Conservation (phyloP, 495 filamentous ascomycete genomes). For the Penicillium dipodomyicola region DNA sequence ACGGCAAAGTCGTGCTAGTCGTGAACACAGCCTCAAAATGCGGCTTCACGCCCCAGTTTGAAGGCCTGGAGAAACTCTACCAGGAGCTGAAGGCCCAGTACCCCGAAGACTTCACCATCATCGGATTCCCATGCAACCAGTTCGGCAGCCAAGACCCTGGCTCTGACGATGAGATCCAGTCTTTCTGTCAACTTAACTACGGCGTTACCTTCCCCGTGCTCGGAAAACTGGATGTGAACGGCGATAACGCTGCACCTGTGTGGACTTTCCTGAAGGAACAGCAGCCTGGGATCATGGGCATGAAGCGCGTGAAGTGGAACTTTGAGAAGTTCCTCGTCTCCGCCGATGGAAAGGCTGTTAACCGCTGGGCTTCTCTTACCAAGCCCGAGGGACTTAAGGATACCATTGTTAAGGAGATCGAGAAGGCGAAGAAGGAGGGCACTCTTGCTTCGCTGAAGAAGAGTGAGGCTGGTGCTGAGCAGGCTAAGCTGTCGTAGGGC, state of each 20-base stretch:
- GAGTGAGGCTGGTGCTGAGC: constrained; percentile 16
- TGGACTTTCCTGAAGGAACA: constrained; percentile 87
- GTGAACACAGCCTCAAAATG: constrained; percentile 99
- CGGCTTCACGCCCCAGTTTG: constrained; percentile 97
- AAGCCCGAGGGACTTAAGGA: constrained; percentile 80
- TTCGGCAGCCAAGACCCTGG: constrained; percentile 90
- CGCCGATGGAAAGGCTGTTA: constrained; percentile 78
- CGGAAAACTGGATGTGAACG: constrained; percentile 91
- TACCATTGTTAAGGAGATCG: constrained; percentile 71
- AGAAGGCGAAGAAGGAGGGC: constrained; percentile 43
- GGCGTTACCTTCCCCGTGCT: constrained; percentile 92
- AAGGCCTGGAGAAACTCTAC: constrained; percentile 87
- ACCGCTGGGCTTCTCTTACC: constrained; percentile 76
- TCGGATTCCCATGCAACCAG: constrained; percentile 99
- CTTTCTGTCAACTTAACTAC: constrained; percentile 92
- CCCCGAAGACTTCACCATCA: constrained; percentile 73
- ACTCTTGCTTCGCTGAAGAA: constrained; percentile 28
- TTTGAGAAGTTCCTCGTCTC: constrained; percentile 96
- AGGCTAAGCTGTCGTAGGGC: constrained; percentile 23
- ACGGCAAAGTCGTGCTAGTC: constrained; percentile 88
- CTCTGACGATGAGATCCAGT: constrained; percentile 83
- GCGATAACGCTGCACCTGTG: constrained; percentile 72
- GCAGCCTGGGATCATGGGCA: constrained; percentile 76
- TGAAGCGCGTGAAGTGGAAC: constrained; percentile 94
- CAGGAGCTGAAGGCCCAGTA: constrained; percentile 66